phyloP scores from a whole-genome alignment of 192 early-diverging fungal genomes.

The Coemansia sp. region DNA sequence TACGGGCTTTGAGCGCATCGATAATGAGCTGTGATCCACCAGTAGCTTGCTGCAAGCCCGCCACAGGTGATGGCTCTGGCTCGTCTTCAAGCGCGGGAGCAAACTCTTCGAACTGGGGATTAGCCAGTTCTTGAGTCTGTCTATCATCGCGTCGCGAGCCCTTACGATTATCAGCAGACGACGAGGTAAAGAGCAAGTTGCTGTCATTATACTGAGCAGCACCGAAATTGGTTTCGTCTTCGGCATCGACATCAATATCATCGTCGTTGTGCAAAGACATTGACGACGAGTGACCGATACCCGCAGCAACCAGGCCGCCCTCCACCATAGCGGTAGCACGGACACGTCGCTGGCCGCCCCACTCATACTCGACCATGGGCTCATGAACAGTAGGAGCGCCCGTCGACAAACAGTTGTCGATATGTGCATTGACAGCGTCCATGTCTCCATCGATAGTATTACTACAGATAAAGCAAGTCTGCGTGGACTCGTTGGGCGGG shows the following conservation, averaged over 20 bases:
- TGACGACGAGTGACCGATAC: constrained; percentile 22
- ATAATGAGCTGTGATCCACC: constrained; percentile 66
- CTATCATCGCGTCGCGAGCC: constrained; percentile 29
- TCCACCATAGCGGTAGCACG: constrained; percentile 81
- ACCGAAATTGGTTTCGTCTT: constrained; percentile 75
- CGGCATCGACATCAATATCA: constrained; percentile 71
- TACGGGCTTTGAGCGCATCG: constrained; percentile 74
- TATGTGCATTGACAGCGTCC: constrained; percentile 70
- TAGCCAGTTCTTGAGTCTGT: constrained; percentile 46
- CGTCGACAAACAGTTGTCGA: constrained; percentile 69
- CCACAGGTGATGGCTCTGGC: background rate
- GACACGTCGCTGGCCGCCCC: constrained; percentile 80
- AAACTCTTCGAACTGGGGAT: constrained; percentile 31
- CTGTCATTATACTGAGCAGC: constrained; percentile 72
- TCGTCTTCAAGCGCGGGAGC: constrained; percentile 8
- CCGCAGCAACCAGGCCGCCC: constrained; percentile 58
- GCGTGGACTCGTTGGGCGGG: background rate
- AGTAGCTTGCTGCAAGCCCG: background rate
- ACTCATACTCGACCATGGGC: constrained; percentile 76
- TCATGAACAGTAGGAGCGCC: background rate
- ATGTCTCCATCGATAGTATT: constrained; percentile 38
- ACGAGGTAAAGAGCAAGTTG: constrained; percentile 55
- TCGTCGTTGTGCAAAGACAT: constrained; percentile 70
- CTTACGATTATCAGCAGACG: constrained; percentile 17
- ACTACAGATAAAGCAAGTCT: constrained; percentile 33